Conservation (phyloP, 2,329 filamentous ascomycete species). For the Talaromyces sp. region DNA sequence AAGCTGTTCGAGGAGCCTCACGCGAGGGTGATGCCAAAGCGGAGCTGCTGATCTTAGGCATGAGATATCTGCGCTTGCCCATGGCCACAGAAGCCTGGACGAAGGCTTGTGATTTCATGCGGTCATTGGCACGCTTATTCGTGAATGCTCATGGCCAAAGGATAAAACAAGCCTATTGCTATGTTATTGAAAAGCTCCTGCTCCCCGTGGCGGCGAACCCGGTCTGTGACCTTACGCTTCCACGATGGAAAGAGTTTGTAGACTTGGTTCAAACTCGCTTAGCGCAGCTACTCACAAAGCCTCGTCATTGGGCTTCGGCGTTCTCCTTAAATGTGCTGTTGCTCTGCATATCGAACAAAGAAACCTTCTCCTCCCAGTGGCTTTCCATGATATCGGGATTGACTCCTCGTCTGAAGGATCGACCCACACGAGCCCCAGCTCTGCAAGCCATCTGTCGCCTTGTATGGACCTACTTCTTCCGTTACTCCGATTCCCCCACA, state of each 20-base stretch:
- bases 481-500: conserved; percentile 71
- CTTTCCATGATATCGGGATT: conserved; percentile 75
- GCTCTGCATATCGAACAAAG: conserved; percentile 82
- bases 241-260: conserved; percentile 86
- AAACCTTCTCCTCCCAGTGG: conserved; percentile 85
- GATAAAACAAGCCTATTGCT: conserved; percentile 93
- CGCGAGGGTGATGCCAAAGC: conserved; percentile 77
- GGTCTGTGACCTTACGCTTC: conserved; percentile 72
- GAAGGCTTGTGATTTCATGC: conserved; percentile 85
- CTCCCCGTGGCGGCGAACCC: conserved; percentile 84
- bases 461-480: conserved; percentile 92
- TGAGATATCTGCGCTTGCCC: conserved; percentile 84
- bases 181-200: conserved; percentile 83
- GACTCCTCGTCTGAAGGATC: conserved; percentile 82
- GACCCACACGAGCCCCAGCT: conserved; percentile 73
- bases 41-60: conserved; percentile 83
- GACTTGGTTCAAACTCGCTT: conserved; percentile 76
- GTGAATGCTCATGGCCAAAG: conserved; percentile 81
- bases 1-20: conserved; percentile 50
- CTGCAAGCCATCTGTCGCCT: conserved; percentile 88
- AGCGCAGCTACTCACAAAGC: conserved; percentile 83
- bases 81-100: conserved; percentile 76
- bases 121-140: conserved; percentile 79
- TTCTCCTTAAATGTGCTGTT: conserved; percentile 87
- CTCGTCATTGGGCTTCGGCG: conserved; percentile 85